These are phyloP conservation scores for Penicillium digitatum DNA, from an alignment of 2,329 filamentous ascomycete genomes.

Conservation along the genomic window DNA sequence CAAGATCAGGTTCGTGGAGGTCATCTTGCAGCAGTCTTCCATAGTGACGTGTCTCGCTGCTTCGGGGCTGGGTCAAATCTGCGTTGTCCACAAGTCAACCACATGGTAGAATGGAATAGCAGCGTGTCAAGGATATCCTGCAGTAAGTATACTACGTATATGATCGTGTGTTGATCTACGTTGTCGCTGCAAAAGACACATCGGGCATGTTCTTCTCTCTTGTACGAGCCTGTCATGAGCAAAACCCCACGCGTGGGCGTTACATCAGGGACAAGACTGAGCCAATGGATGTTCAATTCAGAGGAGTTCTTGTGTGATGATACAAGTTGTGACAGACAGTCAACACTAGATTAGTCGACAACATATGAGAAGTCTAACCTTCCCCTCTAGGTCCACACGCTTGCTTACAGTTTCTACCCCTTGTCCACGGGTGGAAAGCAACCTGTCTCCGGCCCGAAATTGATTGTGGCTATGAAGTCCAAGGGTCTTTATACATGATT, in stretches of 20 bases:
- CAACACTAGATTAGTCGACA: not conserved
- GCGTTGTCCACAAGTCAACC: not conserved
- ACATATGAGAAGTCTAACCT: not conserved
- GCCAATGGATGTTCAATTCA: not conserved
- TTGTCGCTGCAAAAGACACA: not conserved
- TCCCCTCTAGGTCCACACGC: not conserved
- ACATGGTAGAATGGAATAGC: not conserved
- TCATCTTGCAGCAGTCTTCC: slow-evolving; percentile 10
- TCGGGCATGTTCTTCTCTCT: not conserved
- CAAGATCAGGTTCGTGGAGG: not conserved
- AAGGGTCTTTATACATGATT: not conserved
- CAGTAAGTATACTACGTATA: not conserved
- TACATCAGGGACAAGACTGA: not conserved
- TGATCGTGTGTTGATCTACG: not conserved
- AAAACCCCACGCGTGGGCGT: not conserved
- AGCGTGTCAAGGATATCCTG: not conserved
- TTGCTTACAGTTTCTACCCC: not conserved
- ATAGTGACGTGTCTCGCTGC: not conserved
- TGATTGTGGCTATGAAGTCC: not conserved
- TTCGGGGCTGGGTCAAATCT: not conserved
- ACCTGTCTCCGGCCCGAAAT: not conserved
- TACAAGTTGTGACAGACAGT: not conserved
- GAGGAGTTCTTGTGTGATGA: not conserved
- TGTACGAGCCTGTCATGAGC: not conserved
- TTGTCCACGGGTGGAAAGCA: not conserved